These are phyloP conservation scores for Leptomonas seymouri DNA, from an alignment of 208 protist genomes.

Conservation along the genomic window DNA sequence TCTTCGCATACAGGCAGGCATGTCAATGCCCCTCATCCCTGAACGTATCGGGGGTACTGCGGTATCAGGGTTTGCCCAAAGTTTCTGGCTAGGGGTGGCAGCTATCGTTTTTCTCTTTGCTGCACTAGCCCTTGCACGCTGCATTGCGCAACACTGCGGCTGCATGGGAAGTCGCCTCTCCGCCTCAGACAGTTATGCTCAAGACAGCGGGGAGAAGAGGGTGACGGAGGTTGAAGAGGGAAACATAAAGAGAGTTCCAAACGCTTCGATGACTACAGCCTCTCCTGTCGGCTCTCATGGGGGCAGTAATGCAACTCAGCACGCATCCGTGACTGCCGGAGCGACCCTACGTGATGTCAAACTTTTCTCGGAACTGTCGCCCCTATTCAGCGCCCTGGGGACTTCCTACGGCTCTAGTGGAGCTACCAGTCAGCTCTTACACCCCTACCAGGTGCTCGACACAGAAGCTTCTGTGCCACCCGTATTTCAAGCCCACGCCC, in stretches of 20 bases:
- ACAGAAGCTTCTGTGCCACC: background rate
- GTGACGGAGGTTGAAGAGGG: no score
- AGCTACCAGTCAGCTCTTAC: background rate
- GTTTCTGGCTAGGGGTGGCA: slow-evolving; percentile 12
- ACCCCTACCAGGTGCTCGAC: background rate
- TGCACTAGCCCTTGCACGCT: background rate
- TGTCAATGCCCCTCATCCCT: background rate
- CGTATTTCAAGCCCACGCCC: background rate
- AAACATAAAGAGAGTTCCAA: no score
- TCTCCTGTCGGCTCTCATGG: no score
- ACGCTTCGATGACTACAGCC: no score
- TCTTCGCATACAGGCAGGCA: background rate
- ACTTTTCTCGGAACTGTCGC: no score
- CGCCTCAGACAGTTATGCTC: background rate
- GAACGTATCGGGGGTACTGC: background rate
- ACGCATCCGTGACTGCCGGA: no score
- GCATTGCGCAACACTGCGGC: slow-evolving; percentile 1
- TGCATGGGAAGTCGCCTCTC: background rate
- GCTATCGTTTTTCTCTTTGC: background rate
- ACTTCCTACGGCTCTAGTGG: background rate
- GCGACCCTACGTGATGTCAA: no score
- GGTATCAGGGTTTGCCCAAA: background rate
- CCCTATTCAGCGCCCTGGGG: no score
- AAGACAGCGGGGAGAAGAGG: background rate
- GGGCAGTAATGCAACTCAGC: no score